Base-by-base conservation (phyloP, 345 rosid species). In the Turnera subulata region DNA sequence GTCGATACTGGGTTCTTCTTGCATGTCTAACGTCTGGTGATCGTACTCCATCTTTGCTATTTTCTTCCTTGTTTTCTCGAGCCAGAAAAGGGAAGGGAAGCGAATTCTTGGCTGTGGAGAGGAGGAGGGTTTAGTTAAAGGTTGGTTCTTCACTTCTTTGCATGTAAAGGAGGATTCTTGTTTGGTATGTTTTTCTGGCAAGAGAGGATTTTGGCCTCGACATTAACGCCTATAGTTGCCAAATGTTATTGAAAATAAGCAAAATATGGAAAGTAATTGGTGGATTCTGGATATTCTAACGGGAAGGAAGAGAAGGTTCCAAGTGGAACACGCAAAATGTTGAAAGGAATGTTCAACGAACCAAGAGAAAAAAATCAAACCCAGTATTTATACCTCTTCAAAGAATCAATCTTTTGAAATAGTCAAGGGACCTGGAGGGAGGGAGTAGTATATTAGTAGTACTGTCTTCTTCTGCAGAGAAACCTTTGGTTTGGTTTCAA, bases 1-100 rank as follows among this genome's bases (percentile, higher is more conserved):
- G 58, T 92, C 98, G 67, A 92, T 84, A 81, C 96, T 92, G 26
- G 96, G 98, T 60, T 88, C 98, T 60, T 88, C 98, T 50, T 85
- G 91, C 88, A 84, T 74, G 71, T 76, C 89, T 47, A 77, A 68
- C 24, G 77, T n/a, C n/a, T n/a, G 60, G 63, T 69, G 70, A 47
- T 70, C 66, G 26, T 55, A 63, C 6, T 70, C 81, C 80, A 84
- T 79, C 17, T 67, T n/a, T n/a, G n/a, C n/a, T n/a, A n/a, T n/a
- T n/a, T n/a, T n/a, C n/a, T n/a, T n/a, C n/a, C n/a, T n/a, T n/a
- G n/a, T n/a, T n/a, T 16, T 13, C 45, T 38, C 22, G 42, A 45
- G 44, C 12, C 11, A 16, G 19, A 17, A 56, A 12, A 55, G 29
- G 22, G 1, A 25, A 15, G 21, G 5, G 29, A 22, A 23, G 20